Conservation (phyloP, 208 protist species). For the Naegleria lovaniensis region DNA sequence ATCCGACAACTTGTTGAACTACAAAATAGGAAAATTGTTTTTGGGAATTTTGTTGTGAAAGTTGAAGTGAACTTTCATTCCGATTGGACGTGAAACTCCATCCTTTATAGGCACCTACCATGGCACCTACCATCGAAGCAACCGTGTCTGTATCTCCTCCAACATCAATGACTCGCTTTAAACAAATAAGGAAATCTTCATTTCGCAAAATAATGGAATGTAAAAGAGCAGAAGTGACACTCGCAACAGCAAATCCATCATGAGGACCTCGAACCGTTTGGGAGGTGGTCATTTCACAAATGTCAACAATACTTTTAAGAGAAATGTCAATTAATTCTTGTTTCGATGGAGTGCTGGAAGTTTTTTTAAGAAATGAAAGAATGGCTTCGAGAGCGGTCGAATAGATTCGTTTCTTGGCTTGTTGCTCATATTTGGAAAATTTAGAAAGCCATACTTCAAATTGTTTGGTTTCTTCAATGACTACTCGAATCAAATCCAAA, state of each 20-base stretch:
- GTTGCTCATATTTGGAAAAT: no score
- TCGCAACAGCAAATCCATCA: not conserved
- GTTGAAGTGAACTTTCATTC: not conserved
- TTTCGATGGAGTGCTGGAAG: no score
- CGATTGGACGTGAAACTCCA: no score
- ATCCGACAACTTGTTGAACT: not conserved
- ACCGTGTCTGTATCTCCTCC: not conserved
- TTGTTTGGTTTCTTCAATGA: no score
- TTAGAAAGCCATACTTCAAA: no score
- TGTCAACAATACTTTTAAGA: not conserved
- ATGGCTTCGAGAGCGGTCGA: no score
- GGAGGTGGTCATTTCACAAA: not conserved
- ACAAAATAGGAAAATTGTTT: not conserved
- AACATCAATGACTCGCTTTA: not conserved
- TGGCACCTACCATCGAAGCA: not conserved
- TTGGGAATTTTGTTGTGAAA: not conserved
- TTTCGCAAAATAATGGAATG: not conserved
- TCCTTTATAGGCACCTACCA: not conserved
- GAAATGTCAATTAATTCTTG: not conserved
- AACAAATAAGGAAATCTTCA: not conserved
- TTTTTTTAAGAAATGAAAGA: no score
- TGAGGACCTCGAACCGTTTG: not conserved
- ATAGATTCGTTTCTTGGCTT: no score
- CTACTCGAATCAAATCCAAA: no score
- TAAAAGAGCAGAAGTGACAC: not conserved